phyloP scores from a whole-genome alignment of 371 early-diverging fungal genomes.

The Mycotypha africana region DNA sequence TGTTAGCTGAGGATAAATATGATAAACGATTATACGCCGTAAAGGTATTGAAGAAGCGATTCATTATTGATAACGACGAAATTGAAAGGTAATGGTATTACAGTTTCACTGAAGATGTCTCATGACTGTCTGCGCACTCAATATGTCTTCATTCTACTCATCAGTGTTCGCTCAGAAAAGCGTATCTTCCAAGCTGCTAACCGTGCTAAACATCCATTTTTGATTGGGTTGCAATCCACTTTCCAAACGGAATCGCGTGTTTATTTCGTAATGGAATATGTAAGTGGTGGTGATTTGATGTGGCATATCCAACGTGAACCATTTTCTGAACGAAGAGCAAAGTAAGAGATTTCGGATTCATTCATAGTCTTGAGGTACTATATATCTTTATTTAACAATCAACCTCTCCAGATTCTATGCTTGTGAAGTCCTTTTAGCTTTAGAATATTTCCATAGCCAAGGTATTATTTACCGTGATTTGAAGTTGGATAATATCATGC shows the following conservation, averaged over 20 bases:
- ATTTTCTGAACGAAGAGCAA: conserved; percentile 85
- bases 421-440: conserved; percentile 92
- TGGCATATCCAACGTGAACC: conserved; percentile 89
- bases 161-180: conserved; percentile 89
- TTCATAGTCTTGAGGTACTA: not conserved
- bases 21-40: conserved; percentile 87
- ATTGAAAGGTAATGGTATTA: conserved; percentile 58
- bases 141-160: no score
- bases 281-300: conserved; percentile 99
- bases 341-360: conserved; percentile 26
- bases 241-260: conserved; percentile 94
- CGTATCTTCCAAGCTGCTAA: conserved; percentile 90
- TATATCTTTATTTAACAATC: not conserved
- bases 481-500: conserved; percentile 44
- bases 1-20: conserved; percentile 89
- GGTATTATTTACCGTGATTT: conserved; percentile 48
- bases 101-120: no score
- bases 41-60: conserved; percentile 97
- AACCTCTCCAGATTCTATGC: conserved; percentile 79
- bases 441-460: conserved; percentile 60
- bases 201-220: conserved; percentile 92
- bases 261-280: conserved; percentile 99
- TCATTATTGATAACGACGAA: conserved; percentile 90
- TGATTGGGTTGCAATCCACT: conserved; percentile 93
- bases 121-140: no score